Evolutionary conservation across 495 filamentous ascomycete genomes (phyloP).

Genomic region (Xylaria telfairii): DNA sequence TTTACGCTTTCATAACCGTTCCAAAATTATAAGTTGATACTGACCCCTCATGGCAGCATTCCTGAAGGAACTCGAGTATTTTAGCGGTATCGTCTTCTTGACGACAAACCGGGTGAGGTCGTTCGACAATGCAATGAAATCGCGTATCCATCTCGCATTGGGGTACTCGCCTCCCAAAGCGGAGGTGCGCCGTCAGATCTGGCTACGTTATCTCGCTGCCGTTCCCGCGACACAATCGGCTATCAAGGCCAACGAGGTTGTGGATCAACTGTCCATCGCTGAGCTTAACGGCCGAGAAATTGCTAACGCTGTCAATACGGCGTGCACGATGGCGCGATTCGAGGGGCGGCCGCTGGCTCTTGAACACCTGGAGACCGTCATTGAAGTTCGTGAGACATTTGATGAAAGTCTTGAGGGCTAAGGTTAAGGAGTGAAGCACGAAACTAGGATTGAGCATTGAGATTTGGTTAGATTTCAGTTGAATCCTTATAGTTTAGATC

Average conservation of each 20-base stretch:
- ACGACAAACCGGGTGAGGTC: conserved; percentile 58
- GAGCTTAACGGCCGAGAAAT: conserved; percentile 69
- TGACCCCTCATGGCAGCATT: conserved; percentile 64
- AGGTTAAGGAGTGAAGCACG: neutral
- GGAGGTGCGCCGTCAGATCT: conserved; percentile 39
- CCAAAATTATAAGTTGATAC: conserved; percentile 56
- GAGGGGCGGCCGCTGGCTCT: conserved; percentile 45
- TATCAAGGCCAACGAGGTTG: conserved; percentile 32
- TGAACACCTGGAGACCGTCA: conserved; percentile 52
- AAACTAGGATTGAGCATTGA: neutral
- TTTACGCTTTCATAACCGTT: neutral
- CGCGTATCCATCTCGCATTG: conserved; percentile 53
- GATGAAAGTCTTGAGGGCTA: conserved; percentile 21
- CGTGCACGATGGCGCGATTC: conserved; percentile 46
- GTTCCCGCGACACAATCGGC: conserved; percentile 27
- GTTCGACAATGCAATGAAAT: conserved; percentile 64
- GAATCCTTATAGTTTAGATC: neutral
- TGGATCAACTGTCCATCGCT: conserved; percentile 46
- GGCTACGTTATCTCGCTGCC: conserved; percentile 35
- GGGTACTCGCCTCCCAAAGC: conserved; percentile 39
- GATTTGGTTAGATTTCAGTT: neutral
- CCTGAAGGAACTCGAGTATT: conserved; percentile 54
- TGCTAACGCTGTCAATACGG: conserved; percentile 67
- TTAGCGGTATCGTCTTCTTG: conserved; percentile 53
- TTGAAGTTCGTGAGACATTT: conserved; percentile 46